Conservation (phyloP, 768 basidiomycete genomes). For the Boletus huronensis region DNA sequence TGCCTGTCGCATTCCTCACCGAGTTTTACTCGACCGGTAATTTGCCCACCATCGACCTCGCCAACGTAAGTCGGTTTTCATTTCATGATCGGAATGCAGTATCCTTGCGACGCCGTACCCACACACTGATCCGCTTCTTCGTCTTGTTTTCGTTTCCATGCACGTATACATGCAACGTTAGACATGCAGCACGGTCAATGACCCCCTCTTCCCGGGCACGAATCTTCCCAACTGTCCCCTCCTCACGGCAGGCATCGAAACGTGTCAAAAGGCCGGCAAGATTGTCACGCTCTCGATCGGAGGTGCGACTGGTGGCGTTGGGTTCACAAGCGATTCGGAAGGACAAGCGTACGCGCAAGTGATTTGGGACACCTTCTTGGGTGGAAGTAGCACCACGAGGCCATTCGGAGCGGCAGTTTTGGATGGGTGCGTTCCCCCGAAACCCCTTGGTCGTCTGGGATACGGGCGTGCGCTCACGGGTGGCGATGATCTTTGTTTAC, state of each 20-base stretch:
- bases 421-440: slow-evolving; percentile 50
- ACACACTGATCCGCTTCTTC: neutral
- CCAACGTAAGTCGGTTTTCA: slow-evolving; percentile 42
- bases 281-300: slow-evolving; percentile 57
- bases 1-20: slow-evolving; percentile 61
- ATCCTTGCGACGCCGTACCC: neutral
- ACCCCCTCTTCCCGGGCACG: slow-evolving; percentile 59
- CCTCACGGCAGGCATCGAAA: slow-evolving; percentile 57
- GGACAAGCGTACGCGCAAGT: slow-evolving; percentile 59
- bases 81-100: neutral
- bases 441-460: slow-evolving; percentile 2
- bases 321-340: slow-evolving; percentile 56
- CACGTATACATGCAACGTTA: slow-evolving; percentile 20
- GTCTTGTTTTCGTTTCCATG: neutral
- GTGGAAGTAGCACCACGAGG: slow-evolving; percentile 55
- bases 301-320: slow-evolving; percentile 58
- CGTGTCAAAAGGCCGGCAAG: slow-evolving; percentile 65
- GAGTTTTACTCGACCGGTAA: slow-evolving; percentile 58
- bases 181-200: slow-evolving; percentile 60
- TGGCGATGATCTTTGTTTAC: neutral
- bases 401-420: slow-evolving; percentile 71
- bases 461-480: neutral
- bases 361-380: slow-evolving; percentile 68
- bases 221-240: slow-evolving; percentile 57
- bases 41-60: slow-evolving; percentile 55